Base-by-base conservation (phyloP, 2,329 filamentous ascomycete species). In the Xylariaceae sp. region DNA sequence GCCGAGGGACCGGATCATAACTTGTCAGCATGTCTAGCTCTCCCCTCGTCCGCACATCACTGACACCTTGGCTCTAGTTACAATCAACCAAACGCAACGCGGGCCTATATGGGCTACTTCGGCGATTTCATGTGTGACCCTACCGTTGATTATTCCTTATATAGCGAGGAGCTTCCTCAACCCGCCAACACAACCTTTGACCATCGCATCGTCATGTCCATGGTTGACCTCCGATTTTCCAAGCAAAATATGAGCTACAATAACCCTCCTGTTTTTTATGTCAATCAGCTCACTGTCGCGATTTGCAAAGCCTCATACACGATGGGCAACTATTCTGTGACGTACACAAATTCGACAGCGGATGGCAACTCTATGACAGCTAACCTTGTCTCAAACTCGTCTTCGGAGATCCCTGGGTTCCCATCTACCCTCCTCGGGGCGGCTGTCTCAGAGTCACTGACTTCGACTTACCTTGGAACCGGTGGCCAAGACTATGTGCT, bases 51-150 rank as follows among this genome's bases (percentile, higher is more conserved):
- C 11, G 11, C 4, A 36, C 5, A 20, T 14, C 2, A 40, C 12
- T 44, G 8, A 17, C 27, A 6, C 22, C 8, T 21, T 7, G 22
- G 12, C 14, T 27, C n/a, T 17, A 50, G 48, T 33, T 48, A 45
- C 11, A 44, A 47, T 12, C 47, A 49, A 21, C 22, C 23, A 21
- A 49, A 49, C 34, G 44, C 44, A 17, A 49, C 44, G 20, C 47
- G 47, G 23, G 47, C 44, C 22, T 49, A 49, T 22, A n/a, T 40
- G 39, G 47, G 39, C n/a, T 49, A 49, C 32, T 49, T 49, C 23
- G 36, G 40, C 8, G 47, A 49, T 25, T 47, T 45, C 17, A 25
- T 49, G 29, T 49, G 47, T 11, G 44, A 47, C 17, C 47, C 44
- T 12, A 40, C 20, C 11, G 39, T 49, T 19, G 36, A 47, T 22